phyloP scores from a whole-genome alignment of 148 eudicot species.

The Chenopodium suecicum region DNA sequence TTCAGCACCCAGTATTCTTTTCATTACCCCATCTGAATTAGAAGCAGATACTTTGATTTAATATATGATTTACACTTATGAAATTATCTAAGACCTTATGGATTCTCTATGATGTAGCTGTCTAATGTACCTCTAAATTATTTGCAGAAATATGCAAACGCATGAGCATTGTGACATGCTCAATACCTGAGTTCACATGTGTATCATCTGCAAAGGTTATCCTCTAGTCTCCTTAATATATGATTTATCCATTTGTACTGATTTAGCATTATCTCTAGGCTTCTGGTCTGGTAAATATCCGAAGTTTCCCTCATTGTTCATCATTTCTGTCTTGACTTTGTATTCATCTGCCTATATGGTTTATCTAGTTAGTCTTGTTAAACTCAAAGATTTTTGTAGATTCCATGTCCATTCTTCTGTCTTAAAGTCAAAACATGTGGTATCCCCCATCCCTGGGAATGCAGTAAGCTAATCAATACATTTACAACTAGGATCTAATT shows the following conservation, averaged over 20 bases:
- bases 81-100: not conserved
- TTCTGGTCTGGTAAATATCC: not conserved
- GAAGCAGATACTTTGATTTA: not conserved
- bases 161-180: slow-evolving; percentile 71
- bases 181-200: slow-evolving; percentile 95
- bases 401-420: not conserved
- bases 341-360: not conserved
- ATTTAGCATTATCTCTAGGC: slow-evolving; percentile 3
- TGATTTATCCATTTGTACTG: slow-evolving; percentile 9
- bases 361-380: not conserved
- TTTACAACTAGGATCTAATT: not conserved
- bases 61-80: not conserved
- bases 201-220: slow-evolving; percentile 86
- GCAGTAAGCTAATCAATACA: not conserved
- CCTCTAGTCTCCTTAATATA: slow-evolving; percentile 18
- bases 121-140: slow-evolving; percentile 22
- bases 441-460: not conserved
- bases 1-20: no score
- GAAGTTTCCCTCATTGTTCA: not conserved
- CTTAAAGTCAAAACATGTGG: not conserved
- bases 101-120: not conserved
- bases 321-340: slow-evolving; percentile 4
- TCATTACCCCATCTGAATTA: not conserved
- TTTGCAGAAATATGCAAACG: slow-evolving; percentile 74
- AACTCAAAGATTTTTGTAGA: not conserved